Percentiles rank a stretch among this genome's conserved stretches.
Conservation (phyloP, 352 stramenopile genomes). For the Pythium aphanidermatum region DNA sequence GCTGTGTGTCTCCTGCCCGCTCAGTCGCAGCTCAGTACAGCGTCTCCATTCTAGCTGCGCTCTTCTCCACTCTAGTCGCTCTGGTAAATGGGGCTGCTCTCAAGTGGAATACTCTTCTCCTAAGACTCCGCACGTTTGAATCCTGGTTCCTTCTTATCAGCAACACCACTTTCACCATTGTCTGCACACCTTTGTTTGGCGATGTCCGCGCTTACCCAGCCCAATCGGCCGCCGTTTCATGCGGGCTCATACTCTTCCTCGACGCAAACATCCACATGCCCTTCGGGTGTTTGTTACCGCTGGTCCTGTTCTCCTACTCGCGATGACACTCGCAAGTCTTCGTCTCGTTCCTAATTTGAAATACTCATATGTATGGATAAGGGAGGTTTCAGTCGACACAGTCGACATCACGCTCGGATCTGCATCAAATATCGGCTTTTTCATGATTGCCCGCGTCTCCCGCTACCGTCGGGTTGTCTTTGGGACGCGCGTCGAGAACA, state of each 20-base stretch:
- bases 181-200: background rate
- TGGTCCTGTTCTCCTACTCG: background rate
- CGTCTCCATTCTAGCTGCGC: background rate
- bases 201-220: conserved; percentile 3
- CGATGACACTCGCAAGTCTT: background rate
- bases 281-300: conserved; percentile 9
- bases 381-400: background rate
- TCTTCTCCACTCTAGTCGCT: background rate
- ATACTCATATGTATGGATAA: background rate
- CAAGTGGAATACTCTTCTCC: conserved; percentile 7
- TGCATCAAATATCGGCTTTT: conserved; percentile 5
- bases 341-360: background rate
- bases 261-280: conserved; percentile 15
- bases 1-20: background rate
- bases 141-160: conserved; percentile 15
- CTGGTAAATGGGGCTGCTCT: conserved; percentile 1
- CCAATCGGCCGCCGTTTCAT: background rate
- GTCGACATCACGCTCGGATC: conserved; percentile 2
- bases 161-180: conserved; percentile 1
- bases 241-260: conserved; percentile 8
- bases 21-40: background rate
- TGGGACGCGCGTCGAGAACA: no score
- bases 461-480: conserved; percentile 2
- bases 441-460: conserved; percentile 9
- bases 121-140: conserved; percentile 6